These are phyloP conservation scores for Schizothecium vesticola DNA, from an alignment of 495 filamentous ascomycete genomes.

Conservation along the genomic window DNA sequence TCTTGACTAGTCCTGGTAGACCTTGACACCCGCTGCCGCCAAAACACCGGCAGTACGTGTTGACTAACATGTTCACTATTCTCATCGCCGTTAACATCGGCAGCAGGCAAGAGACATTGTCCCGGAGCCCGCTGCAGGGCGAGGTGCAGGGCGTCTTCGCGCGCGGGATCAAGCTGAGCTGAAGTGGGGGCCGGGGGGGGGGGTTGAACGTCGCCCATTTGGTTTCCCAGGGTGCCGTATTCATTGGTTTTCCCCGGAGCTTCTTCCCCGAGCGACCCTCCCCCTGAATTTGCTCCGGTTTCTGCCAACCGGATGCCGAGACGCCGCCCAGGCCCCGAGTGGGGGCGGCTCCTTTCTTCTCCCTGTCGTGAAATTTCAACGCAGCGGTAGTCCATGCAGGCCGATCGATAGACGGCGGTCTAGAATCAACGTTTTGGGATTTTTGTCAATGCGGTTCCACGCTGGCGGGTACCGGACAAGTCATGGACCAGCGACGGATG, in stretches of 20 bases:
- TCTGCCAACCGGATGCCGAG: background rate
- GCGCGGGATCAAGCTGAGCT: too few species aligned
- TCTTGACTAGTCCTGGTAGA: too few species aligned
- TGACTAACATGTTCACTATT: too few species aligned
- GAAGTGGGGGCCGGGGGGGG: too few species aligned
- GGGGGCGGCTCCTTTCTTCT: background rate
- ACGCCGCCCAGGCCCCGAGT: background rate
- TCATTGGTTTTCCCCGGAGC: background rate
- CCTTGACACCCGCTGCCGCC: too few species aligned
- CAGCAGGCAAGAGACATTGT: too few species aligned
- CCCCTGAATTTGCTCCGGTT: background rate
- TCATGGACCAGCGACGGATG: background rate
- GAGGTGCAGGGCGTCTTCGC: too few species aligned
- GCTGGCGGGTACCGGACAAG: background rate
- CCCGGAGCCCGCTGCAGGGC: too few species aligned
- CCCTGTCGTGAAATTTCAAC: background rate
- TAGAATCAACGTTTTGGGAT: background rate
- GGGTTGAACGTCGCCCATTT: too few species aligned
- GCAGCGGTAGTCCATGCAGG: background rate
- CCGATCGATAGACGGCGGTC: background rate
- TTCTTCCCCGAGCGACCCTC: background rate
- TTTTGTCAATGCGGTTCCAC: background rate
- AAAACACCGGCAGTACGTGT: too few species aligned
- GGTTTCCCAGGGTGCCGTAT: too few species aligned
- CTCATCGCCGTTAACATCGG: too few species aligned